A percentile compares a stretch with the other conserved stretches of the same genome.
Evolutionary conservation across 345 rosid genomes (phyloP).

Genomic region (Lepidium aucheri): DNA sequence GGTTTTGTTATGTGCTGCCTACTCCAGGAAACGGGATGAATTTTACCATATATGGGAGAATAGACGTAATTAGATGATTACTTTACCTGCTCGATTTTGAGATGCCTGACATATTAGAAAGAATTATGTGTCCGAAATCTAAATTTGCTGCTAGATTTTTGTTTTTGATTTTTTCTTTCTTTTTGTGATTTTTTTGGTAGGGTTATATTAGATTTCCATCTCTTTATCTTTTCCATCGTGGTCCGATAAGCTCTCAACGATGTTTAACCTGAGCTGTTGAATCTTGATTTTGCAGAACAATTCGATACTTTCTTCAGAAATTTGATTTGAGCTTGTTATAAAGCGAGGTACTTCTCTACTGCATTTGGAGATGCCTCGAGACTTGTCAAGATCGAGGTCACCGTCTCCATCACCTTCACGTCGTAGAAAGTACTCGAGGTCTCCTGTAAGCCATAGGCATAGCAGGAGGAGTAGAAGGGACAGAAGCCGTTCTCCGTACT

Average conservation of each 20-base stretch:
- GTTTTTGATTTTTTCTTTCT: background rate
- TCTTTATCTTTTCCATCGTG: background rate
- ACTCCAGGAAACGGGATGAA: background rate
- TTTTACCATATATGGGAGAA: background rate
- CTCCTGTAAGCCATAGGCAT: slow-evolving; percentile 59
- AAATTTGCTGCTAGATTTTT: background rate
- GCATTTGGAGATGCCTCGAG: slow-evolving; percentile 56
- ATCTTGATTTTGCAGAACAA: slow-evolving; percentile 12
- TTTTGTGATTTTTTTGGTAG: too few species aligned
- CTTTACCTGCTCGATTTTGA: background rate
- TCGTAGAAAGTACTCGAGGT: slow-evolving; percentile 63
- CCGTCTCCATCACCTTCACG: slow-evolving; percentile 71
- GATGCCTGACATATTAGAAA: background rate
- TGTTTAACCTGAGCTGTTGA: background rate
- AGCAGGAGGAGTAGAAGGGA: slow-evolving; percentile 76
- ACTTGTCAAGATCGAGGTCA: slow-evolving; percentile 60
- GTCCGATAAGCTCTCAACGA: background rate
- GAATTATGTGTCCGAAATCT: background rate
- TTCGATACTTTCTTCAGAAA: background rate
- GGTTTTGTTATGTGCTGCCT: background rate
- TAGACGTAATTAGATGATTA: background rate
- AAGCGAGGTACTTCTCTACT: background rate
- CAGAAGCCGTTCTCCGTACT: slow-evolving; percentile 70
- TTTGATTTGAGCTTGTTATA: background rate
- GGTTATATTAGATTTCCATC: background rate